A percentile compares a stretch with the other conserved stretches of the same genome.
Conservation (phyloP, 108 stramenopile genomes). For the Asterionellopsis glacialis region DNA sequence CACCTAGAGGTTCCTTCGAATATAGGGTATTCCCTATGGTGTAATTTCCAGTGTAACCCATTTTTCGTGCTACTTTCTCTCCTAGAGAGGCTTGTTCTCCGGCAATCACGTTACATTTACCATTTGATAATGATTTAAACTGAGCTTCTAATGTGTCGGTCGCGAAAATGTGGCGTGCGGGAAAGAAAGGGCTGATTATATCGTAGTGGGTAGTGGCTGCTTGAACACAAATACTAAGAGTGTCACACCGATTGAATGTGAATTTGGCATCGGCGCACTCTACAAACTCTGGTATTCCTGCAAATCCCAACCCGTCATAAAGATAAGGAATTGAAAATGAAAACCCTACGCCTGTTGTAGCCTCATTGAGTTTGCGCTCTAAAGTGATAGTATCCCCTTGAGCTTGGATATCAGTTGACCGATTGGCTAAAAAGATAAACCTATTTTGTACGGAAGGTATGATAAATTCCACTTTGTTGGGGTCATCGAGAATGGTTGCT, state of each 20-base stretch:
- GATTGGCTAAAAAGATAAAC: background rate
- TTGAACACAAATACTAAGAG: conserved; percentile 16
- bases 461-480: conserved; percentile 1
- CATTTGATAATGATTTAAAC: background rate
- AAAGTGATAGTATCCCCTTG: conserved; percentile 19
- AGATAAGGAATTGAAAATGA: conserved; percentile 36
- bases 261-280: conserved; percentile 26
- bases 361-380: conserved; percentile 22
- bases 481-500: conserved; percentile 12
- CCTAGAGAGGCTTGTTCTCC: background rate
- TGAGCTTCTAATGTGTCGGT: background rate
- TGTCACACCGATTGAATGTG: conserved; percentile 11
- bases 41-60: conserved; percentile 9
- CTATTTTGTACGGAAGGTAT: too few relatives aligned
- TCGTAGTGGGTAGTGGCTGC: conserved; percentile 1
- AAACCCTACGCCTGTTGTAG: conserved; percentile 12
- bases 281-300: conserved; percentile 18
- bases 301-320: conserved; percentile 32
- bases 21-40: conserved; percentile 1
- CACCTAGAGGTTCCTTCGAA: conserved; percentile 18
- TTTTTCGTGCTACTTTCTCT: background rate
- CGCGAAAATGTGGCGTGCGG: background rate
- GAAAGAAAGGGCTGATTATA: conserved; percentile 1
- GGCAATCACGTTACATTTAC: conserved; percentile 15
- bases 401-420: conserved; percentile 7